Evolutionary conservation across 208 protist species (phyloP).

Genomic region (Crithidia fasciculata): DNA sequence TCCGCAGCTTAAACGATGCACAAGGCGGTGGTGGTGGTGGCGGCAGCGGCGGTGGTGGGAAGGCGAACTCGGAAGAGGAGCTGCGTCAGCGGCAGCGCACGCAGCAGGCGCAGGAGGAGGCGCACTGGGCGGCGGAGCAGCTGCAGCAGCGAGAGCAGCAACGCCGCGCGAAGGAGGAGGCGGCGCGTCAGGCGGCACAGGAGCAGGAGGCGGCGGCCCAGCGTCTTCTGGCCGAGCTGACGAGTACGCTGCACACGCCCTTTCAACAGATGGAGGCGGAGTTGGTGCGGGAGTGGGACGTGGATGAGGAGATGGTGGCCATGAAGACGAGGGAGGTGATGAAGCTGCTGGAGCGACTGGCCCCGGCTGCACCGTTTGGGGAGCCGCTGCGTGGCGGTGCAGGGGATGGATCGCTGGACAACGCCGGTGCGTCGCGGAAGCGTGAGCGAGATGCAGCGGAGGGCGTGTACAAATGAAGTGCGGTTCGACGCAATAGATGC

Average conservation of each 20-base stretch:
- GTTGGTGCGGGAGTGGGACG: conserved; percentile 77
- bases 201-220: conserved; percentile 51
- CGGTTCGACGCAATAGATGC: no score
- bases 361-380: background rate
- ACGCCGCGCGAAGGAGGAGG: conserved; percentile 34
- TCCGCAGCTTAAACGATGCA: conserved; percentile 24
- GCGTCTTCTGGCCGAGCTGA: conserved; percentile 64
- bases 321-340: conserved; percentile 69
- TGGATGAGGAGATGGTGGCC: conserved; percentile 67
- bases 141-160: conserved; percentile 56
- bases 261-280: conserved; percentile 71
- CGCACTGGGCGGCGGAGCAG: conserved; percentile 54
- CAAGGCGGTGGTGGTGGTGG: background rate
- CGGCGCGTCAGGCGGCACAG: conserved; percentile 31
- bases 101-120: conserved; percentile 57
- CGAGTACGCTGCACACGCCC: conserved; percentile 58
- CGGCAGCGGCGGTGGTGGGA: background rate
- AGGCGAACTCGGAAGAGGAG: conserved; percentile 2
- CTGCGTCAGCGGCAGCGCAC: conserved; percentile 40
- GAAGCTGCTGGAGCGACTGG: conserved; percentile 52
- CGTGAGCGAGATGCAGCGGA: conserved; percentile 17
- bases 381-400: background rate
- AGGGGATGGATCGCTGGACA: no score
- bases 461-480: background rate
- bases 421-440: conserved; percentile 17